phyloP scores from a whole-genome alignment of 116 monocot genomes.

The Zostera marina region DNA sequence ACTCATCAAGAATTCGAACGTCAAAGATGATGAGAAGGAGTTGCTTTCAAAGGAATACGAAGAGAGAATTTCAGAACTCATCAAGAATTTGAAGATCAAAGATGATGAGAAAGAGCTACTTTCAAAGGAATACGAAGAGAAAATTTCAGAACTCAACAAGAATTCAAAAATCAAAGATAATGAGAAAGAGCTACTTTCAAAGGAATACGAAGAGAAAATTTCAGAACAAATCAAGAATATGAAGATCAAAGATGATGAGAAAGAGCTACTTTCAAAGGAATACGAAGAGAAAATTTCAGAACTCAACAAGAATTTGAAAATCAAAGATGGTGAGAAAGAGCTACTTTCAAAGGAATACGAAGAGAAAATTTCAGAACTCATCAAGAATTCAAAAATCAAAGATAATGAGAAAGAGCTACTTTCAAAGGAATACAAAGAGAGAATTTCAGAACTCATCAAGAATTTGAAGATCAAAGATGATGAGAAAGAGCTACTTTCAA shows the following conservation, averaged over 20 bases:
- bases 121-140: too few species aligned
- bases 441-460: background rate
- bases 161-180: conserved; percentile 9
- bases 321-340: conserved; percentile 6
- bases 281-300: conserved; percentile 6
- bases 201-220: conserved; percentile 6
- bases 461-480: conserved; percentile 9
- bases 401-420: conserved; percentile 9
- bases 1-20: background rate
- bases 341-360: conserved; percentile 8
- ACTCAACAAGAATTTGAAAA: conserved; percentile 8
- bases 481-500: conserved; percentile 10
- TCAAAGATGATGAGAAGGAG: too few species aligned
- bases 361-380: conserved; percentile 1
- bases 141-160: background rate
- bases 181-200: conserved; percentile 10
- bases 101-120: too few species aligned
- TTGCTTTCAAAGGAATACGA: too few species aligned
- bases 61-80: too few species aligned
- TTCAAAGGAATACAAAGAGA: conserved; percentile 7
- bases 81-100: background rate
- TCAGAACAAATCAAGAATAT: conserved; percentile 4
- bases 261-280: conserved; percentile 5
- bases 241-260: conserved; percentile 9
- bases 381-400: conserved; percentile 7